Evolutionary conservation across 345 rosid genomes (phyloP).

Genomic region (Eucalyptus sp.): DNA sequence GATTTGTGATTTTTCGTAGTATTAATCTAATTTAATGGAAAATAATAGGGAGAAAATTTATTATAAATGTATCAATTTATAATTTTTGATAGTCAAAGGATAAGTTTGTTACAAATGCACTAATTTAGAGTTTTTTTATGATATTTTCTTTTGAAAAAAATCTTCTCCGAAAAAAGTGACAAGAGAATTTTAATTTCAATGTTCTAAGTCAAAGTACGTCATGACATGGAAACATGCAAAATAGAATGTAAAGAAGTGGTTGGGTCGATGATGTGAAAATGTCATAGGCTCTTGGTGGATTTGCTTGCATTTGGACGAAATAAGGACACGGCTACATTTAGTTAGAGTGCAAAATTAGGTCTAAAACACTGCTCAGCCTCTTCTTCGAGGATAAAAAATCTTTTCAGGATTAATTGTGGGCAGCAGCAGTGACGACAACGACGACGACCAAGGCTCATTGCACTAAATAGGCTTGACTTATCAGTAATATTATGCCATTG

Average conservation of each 20-base stretch:
- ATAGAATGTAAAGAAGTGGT: background rate
- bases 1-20: accelerated
- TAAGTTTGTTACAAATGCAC: accelerated
- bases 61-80: too few relatives aligned
- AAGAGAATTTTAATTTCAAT: background rate
- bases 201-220: background rate
- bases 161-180: background rate
- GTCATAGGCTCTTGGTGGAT: background rate
- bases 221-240: background rate
- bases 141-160: background rate
- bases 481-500: background rate
- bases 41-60: accelerated
- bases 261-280: background rate
- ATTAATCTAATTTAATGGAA: accelerated
- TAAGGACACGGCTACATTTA: background rate
- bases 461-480: background rate
- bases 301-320: background rate
- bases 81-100: accelerated
- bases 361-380: background rate
- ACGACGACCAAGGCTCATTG: accelerated
- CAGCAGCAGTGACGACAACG: too few relatives aligned
- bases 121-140: accelerated
- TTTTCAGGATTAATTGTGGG: background rate
- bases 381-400: background rate
- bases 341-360: background rate